These are phyloP conservation scores for Periconia sp. DNA, from an alignment of 2,329 filamentous ascomycete species.

Conservation along the genomic window DNA sequence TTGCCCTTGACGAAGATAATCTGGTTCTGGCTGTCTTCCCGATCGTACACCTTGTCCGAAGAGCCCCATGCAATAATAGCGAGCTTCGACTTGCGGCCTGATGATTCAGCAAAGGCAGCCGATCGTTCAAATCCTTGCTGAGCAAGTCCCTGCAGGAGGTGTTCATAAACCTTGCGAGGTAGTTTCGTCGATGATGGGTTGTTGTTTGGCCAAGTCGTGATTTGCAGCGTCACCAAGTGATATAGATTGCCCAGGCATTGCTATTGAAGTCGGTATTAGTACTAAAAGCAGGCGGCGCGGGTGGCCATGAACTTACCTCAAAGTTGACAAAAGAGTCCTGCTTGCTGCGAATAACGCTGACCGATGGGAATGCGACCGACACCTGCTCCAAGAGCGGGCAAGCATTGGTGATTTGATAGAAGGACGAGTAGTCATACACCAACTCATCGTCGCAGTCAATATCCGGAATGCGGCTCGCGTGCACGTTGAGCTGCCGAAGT, in stretches of 20 bases:
- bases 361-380: constrained; percentile 54
- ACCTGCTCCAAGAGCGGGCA: constrained; percentile 53
- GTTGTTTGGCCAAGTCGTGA: constrained; percentile 57
- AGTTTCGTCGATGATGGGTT: constrained; percentile 48
- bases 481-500: constrained; percentile 52
- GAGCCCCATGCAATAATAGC: constrained; percentile 55
- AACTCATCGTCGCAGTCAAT: constrained; percentile 52
- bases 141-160: constrained; percentile 49
- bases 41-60: constrained; percentile 55
- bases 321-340: constrained; percentile 52
- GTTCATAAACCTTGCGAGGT: constrained; percentile 53
- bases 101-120: constrained; percentile 29
- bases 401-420: constrained; percentile 54
- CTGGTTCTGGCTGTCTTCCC: constrained; percentile 54
- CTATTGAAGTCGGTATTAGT: constrained; percentile 24
- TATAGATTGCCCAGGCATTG: constrained; percentile 46
- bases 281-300: constrained; percentile 10
- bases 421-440: constrained; percentile 51
- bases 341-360: constrained; percentile 50
- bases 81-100: constrained; percentile 43
- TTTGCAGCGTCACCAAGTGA: constrained; percentile 53
- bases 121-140: constrained; percentile 46
- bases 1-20: constrained; percentile 55
- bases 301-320: constrained; percentile 34
- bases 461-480: constrained; percentile 44